Percentiles rank a stretch among this genome's conserved stretches.
phyloP scores from a whole-genome alignment of 208 protist genomes.

The Trypanosomatidae sp. region DNA sequence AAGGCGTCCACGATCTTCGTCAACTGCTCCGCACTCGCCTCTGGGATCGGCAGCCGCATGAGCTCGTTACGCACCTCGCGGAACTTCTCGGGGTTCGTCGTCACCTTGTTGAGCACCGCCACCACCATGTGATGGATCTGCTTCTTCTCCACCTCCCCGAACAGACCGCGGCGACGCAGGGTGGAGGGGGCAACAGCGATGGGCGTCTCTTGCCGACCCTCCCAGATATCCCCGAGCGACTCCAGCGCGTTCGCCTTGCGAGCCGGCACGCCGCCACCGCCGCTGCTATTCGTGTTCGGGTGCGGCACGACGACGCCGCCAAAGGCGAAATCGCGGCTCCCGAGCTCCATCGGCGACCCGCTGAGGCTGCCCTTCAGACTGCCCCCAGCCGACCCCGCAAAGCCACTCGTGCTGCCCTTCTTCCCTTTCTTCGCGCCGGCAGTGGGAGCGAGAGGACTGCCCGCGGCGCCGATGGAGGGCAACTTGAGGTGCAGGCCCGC shows the following conservation, averaged over 20 bases:
- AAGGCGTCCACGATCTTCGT: constrained; percentile 77
- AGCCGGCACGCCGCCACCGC: background rate
- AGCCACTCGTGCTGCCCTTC: constrained; percentile 1
- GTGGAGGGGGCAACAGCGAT: constrained; percentile 46
- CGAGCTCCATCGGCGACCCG: no score
- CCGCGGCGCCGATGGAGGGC: constrained; percentile 9
- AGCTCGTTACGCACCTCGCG: constrained; percentile 84
- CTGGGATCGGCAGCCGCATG: constrained; percentile 78
- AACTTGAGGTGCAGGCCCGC: constrained; percentile 3
- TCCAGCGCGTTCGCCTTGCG: constrained; percentile 34
- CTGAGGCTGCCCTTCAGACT: no score
- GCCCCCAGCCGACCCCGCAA: background rate
- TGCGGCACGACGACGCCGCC: background rate
- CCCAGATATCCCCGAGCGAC: constrained; percentile 60
- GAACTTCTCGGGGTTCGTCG: constrained; percentile 73
- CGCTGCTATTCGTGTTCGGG: no score
- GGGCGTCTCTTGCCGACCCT: constrained; percentile 63
- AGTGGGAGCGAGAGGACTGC: background rate
- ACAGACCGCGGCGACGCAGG: constrained; percentile 62
- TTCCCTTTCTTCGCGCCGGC: constrained; percentile 8
- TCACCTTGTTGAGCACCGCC: constrained; percentile 85
- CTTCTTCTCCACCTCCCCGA: constrained; percentile 70
- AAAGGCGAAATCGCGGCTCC: no score
- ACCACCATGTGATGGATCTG: constrained; percentile 79
- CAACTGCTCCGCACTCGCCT: constrained; percentile 68